Evolutionary conservation across 768 basidiomycete genomes (phyloP), one percentile per base, ranked within the genome.

Genomic region (Crepidotus variabilis): DNA sequence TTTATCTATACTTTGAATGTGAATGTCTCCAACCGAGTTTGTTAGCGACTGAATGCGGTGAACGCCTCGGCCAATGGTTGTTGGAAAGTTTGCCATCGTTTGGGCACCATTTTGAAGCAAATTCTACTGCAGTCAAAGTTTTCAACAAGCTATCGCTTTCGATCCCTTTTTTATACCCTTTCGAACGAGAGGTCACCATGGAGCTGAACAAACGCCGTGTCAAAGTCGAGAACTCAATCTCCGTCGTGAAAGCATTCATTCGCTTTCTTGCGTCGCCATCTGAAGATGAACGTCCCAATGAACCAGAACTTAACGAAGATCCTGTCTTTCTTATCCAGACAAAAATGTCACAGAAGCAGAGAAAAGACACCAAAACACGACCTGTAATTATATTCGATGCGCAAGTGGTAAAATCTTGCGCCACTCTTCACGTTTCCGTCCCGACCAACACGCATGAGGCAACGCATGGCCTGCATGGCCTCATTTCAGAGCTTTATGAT

Each of bases 71-170:
- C 20, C 13, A 18, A 47, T 55, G 43, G 32, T 24, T 55, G 28
- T 18, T 21, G 47, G n/a, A 55, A 11, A 21, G 47, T 45, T 47
- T 54, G 2, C 47, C 53, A 13, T 43, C 34, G 33, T 28, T 47
- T 32, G 45, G 45, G 5, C 45, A 55, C 5, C 23, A 47, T 23
- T 49, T 55, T 32, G 20, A 33, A n/a, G 8, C 21, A 5, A 8
- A 28, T 22, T 34, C 20, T 18, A 55, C 33, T 34, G 47, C 54
- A 47, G 47, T 55, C 47, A 47, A 18, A 47, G 54, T 55, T 33
- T 47, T 55, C 13, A 55, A 33, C 23, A 47, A 49, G 32, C 28
- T 55, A 23, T 55, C 54, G 18, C 47, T 55, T 47, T 55, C 54
- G 21, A 34, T 55, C 35, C 46, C 54, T 21, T 49, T 55, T 20